Percentiles rank a stretch among this genome's conserved stretches.
Evolutionary conservation across 345 rosid genomes (phyloP).

Genomic region (Gynandropsis gynandra): DNA sequence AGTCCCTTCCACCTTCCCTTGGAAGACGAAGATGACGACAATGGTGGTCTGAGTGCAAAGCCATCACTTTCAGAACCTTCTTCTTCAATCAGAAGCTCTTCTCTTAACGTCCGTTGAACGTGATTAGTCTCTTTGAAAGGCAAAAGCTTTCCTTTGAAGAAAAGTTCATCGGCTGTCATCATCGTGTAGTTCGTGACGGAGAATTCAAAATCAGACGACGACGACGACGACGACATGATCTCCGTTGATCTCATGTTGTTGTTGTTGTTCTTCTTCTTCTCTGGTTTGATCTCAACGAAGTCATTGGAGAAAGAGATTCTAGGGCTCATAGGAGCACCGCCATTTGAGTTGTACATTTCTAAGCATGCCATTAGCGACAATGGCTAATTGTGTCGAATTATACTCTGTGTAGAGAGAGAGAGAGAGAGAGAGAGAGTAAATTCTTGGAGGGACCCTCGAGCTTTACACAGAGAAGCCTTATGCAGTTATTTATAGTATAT

Average conservation of each 20-base stretch:
- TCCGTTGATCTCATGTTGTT: constrained; percentile 20
- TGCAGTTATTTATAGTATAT: constrained; percentile 29
- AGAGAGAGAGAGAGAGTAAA: constrained; percentile 19
- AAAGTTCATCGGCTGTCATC: constrained; percentile 98
- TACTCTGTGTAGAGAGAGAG: constrained; percentile 18
- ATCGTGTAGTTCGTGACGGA: constrained; percentile 66
- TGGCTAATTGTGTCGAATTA: constrained; percentile 15
- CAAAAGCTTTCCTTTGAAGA: constrained; percentile 78
- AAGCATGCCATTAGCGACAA: constrained; percentile 63
- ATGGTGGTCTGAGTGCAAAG: constrained; percentile 45
- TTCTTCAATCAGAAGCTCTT: constrained; percentile 72
- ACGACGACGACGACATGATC: constrained; percentile 31
- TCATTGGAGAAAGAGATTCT: constrained; percentile 91
- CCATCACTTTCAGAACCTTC: constrained; percentile 35
- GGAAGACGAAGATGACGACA: constrained; percentile 28
- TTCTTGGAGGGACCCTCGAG: constrained; percentile 37
- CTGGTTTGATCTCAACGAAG: constrained; percentile 58
- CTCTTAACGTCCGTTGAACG: constrained; percentile 75
- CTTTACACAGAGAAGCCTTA: constrained; percentile 36
- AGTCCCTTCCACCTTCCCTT: constrained; percentile 73
- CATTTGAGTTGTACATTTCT: constrained; percentile 70
- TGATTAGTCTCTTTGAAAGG: constrained; percentile 62
- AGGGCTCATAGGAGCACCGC: constrained; percentile 54
- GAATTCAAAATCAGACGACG: constrained; percentile 80
- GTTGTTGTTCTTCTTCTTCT: constrained; percentile 43